phyloP scores from a whole-genome alignment of 78 protist genomes.

The Abeoforma whisleri region DNA sequence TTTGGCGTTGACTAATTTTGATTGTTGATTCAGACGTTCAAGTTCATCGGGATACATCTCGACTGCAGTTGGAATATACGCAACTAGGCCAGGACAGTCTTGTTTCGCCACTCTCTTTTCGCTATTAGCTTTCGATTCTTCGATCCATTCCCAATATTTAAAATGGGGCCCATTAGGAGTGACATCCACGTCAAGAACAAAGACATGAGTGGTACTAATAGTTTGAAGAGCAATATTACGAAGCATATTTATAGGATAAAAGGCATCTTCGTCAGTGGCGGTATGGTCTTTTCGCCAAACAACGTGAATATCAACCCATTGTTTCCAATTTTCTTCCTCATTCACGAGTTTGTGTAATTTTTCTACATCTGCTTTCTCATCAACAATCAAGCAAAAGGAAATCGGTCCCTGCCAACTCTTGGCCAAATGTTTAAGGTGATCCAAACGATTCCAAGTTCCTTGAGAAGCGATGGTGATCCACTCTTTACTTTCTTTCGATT shows the following conservation, averaged over 20 bases:
- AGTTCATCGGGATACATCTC: constrained; percentile 22
- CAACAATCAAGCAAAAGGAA: constrained; percentile 22
- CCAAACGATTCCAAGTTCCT: constrained; percentile 36
- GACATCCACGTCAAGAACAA: constrained; percentile 39
- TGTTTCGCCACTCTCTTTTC: neutral
- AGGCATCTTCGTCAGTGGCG: neutral
- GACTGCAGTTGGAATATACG: constrained; percentile 34
- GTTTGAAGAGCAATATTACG: constrained; percentile 32
- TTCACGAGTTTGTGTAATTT: neutral
- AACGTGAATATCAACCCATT: constrained; percentile 26
- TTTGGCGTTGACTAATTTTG: neutral
- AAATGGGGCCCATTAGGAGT: constrained; percentile 17
- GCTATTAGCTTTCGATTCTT: neutral
- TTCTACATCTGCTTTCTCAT: neutral
- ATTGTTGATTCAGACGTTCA: neutral
- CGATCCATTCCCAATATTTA: neutral
- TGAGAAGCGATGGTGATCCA: constrained; percentile 21
- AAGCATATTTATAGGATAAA: constrained; percentile 39
- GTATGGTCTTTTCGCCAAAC: constrained; percentile 39
- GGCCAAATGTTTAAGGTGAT: neutral
- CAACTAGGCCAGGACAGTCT: constrained; percentile 31
- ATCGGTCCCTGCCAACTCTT: constrained; percentile 40
- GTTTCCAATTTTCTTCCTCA: neutral
- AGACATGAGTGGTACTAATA: neutral
- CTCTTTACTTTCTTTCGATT: neutral